Percentiles rank a stretch among this genome's conserved stretches.
phyloP scores from a whole-genome alignment of 1,284 basidiomycete species.

The Austroboletus olivaceoglutinosus region DNA sequence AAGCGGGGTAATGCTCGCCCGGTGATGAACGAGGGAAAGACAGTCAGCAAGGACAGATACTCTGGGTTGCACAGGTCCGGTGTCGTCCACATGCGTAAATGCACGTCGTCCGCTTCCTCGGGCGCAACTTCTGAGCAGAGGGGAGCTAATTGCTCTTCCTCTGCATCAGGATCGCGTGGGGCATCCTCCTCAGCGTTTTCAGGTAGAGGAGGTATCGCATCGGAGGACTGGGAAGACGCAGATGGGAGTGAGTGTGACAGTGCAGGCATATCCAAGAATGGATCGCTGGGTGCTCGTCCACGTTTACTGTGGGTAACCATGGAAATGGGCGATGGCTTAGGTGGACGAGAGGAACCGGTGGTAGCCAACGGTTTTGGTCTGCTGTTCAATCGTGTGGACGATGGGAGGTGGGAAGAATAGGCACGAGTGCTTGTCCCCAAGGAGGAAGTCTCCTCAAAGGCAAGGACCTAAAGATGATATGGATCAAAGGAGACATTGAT shows the following conservation, averaged over 20 bases:
- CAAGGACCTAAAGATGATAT: conserved; percentile 50
- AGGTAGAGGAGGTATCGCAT: conserved; percentile 35
- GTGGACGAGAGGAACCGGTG: conserved; percentile 29
- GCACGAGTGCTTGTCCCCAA: conserved; percentile 38
- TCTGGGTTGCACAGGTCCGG: conserved; percentile 70
- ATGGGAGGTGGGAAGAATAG: conserved; percentile 36
- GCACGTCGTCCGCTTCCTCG: conserved; percentile 50
- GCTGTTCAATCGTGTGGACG: conserved; percentile 49
- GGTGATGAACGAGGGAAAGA: conserved; percentile 71
- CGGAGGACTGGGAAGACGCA: conserved; percentile 53
- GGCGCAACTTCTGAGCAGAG: conserved; percentile 38
- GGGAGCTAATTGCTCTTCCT: conserved; percentile 37
- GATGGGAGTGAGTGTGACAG: conserved; percentile 50
- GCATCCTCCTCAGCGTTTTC: conserved; percentile 39
- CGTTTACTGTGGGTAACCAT: conserved; percentile 53
- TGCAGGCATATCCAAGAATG: conserved; percentile 68
- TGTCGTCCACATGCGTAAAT: conserved; percentile 66
- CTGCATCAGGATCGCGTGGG: conserved; percentile 23
- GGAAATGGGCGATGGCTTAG: conserved; percentile 39
- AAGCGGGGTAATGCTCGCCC: conserved; percentile 65
- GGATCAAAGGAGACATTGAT: conserved; percentile 12
- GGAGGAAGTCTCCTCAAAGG: conserved; percentile 61
- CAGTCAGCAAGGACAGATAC: conserved; percentile 53
- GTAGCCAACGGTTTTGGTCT: conserved; percentile 54
- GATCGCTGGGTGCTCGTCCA: conserved; percentile 71